Conservation (phyloP, 2,329 filamentous ascomycete genomes). For the Stemphylium vesicarium region DNA sequence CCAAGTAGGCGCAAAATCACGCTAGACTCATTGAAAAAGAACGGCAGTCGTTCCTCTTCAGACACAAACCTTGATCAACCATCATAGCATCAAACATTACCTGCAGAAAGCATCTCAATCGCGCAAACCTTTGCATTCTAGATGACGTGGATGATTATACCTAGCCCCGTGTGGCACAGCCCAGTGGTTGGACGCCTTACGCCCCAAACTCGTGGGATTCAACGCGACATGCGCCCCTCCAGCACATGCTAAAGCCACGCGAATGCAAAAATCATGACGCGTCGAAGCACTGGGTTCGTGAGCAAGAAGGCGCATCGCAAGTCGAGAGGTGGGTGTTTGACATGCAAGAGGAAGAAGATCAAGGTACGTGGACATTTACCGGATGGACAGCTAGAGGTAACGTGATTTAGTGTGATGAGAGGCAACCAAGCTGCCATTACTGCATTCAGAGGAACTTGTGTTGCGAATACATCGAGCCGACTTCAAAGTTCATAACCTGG, state of each 20-base stretch:
- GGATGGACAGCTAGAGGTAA: neutral
- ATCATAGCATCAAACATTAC: neutral
- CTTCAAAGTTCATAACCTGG: slow-evolving; percentile 5
- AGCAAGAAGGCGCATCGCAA: slow-evolving; percentile 44
- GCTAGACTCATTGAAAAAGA: too few species aligned
- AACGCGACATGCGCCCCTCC: neutral
- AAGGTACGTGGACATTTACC: slow-evolving; percentile 28
- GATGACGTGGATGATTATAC: slow-evolving; percentile 7
- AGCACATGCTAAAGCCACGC: neutral
- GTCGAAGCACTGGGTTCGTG: slow-evolving; percentile 37
- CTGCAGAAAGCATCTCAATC: neutral
- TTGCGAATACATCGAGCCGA: slow-evolving; percentile 32
- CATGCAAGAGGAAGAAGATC: slow-evolving; percentile 45
- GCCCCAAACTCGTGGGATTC: neutral
- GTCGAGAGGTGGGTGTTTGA: slow-evolving; percentile 39
- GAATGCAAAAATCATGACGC: slow-evolving; percentile 23
- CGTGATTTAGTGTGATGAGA: slow-evolving; percentile 38
- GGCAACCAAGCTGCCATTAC: slow-evolving; percentile 35
- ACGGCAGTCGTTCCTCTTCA: too few species aligned
- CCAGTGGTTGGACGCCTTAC: slow-evolving; percentile 2
- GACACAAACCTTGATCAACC: neutral
- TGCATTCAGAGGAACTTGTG: slow-evolving; percentile 31
- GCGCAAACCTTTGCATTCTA: neutral
- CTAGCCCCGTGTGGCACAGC: neutral
- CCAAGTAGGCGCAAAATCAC: too few species aligned